Base-by-base conservation (phyloP, 495 filamentous ascomycete species). In the Oleoguttula mirabilis region DNA sequence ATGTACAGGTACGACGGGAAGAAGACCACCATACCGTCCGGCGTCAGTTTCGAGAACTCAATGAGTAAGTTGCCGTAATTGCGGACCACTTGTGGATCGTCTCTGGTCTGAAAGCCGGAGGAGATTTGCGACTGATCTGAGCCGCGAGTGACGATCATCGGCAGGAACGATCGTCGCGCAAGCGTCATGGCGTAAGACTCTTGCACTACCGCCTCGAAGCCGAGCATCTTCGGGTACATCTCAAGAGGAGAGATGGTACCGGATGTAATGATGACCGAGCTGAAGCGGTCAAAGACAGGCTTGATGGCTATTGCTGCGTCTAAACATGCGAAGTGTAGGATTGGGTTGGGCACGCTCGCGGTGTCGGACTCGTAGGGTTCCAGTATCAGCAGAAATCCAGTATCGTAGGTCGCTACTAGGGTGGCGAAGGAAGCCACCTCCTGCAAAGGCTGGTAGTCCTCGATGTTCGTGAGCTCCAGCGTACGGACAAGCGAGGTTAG, bases 401-500 rank as follows among this genome's bases (percentile, higher is more conserved):
- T 94, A 46, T 99, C 92, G 58, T 99, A 99, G 1, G 92, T 99
- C 32, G 90, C 82, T 23, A 90, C 87, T 0, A 99, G 72, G 2
- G 92, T 99, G n/a, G 92, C 92, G 58, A 99, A 99, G 1, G 88
- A 94, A 6, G 92, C 92, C 10, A 99, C 87, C 67, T 99, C 88
- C 68, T 99, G 92, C 0, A 99, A 72, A 4, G 90, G 82, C 45
- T 93, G 86, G 56, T 92, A 96, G 55, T 99, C 92, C 64, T 96
- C 92, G 37, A 99, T 94, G 50, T 93, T 94, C 15, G 87, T 87
- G 37, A 99, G 79, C 56, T 99, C 92, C 19, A 99, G 74, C 0
- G 92, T 96, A 36, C 92, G 75, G 15, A 96, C 90, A 0, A 99
- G 79, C 2, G 88, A 96, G 1, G 88, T 94, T 4, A 99, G 65